A percentile compares a stretch with the other conserved stretches of the same genome.
phyloP scores from a whole-genome alignment of 345 rosid species.

The Zanthoxylum bungeanum region DNA sequence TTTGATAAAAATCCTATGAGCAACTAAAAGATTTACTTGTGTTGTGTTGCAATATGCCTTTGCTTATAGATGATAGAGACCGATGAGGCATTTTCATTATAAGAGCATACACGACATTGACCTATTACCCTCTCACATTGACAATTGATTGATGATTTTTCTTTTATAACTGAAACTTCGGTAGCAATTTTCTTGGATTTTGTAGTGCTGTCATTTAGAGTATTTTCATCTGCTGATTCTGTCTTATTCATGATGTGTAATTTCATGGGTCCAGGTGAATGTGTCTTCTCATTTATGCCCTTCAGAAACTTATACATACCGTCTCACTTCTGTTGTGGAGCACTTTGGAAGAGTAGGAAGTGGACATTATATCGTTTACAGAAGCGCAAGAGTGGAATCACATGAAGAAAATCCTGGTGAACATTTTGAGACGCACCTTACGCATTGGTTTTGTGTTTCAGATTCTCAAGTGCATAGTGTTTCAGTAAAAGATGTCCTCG shows the following conservation, averaged over 20 bases:
- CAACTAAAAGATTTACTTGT: too few relatives aligned
- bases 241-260: neutral
- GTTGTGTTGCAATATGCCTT: too few relatives aligned
- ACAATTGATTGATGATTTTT: neutral
- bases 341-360: constrained; percentile 76
- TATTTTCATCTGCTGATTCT: neutral
- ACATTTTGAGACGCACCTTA: constrained; percentile 14
- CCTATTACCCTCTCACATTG: neutral
- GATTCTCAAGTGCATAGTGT: constrained; percentile 61
- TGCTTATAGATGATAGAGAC: neutral
- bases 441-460: constrained; percentile 73
- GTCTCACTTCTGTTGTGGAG: constrained; percentile 74
- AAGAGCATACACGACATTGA: too few relatives aligned
- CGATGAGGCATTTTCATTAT: neutral
- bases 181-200: neutral
- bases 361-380: constrained; percentile 83
- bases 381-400: constrained; percentile 37
- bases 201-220: neutral
- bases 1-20: neutral
- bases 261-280: constrained; percentile 23
- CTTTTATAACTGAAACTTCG: neutral
- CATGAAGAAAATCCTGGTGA: constrained; percentile 17
- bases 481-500: constrained; percentile 68
- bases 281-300: constrained; percentile 4
- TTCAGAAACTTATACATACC: constrained; percentile 36